Base-by-base conservation (phyloP, 371 early-diverging fungal species). In the Syncephalastrum monosporum region DNA sequence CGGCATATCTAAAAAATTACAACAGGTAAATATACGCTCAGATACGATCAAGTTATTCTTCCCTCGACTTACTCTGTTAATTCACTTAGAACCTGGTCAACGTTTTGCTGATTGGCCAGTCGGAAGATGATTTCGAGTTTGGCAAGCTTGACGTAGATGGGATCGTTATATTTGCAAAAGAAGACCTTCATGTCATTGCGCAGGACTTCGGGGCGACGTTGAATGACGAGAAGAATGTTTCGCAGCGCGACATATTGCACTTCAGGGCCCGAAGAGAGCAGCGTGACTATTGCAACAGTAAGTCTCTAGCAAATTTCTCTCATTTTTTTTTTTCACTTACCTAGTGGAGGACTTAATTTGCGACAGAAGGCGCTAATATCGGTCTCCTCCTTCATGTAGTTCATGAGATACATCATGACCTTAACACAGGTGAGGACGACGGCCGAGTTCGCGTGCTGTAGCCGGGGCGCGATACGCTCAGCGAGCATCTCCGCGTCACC, bases 121-220 rank as follows among this genome's bases (percentile, higher is more conserved):
- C 90, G 84, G 71, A 97, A 88, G 55, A 99, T 91, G 50, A 97
- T 91, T 69, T 96, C 96, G 16, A 99, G 84, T 67, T 99, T 99
- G 55, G 92, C 97, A 48, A 94, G 80, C 68, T 98, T 99, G 52
- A 99, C 97, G 67, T 97, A 98, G 61, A 91, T 92, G 17, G 99
- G 98, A 73, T 99, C 99, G 69, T 98, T 95, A 80, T 95, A 99
- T 77, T 97, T 98, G 77, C 95, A 96, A 67, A 98, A 99, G 75
- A 99, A 98, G 17, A 95, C 93, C 27, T 92, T 87, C 61, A 96
- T 90, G 69, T 97, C 97, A 60, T 91, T 88, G 21, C 82, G 85
- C 48, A 98, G 74, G 12, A 96, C 83, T 27, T 93, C 93, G 5
- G 96, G 93, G 50, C 92, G 83, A 68, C 90, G 89, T 74, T 99